phyloP scores from a whole-genome alignment of 73 alveolate species.

The Blepharisma japonicum region DNA sequence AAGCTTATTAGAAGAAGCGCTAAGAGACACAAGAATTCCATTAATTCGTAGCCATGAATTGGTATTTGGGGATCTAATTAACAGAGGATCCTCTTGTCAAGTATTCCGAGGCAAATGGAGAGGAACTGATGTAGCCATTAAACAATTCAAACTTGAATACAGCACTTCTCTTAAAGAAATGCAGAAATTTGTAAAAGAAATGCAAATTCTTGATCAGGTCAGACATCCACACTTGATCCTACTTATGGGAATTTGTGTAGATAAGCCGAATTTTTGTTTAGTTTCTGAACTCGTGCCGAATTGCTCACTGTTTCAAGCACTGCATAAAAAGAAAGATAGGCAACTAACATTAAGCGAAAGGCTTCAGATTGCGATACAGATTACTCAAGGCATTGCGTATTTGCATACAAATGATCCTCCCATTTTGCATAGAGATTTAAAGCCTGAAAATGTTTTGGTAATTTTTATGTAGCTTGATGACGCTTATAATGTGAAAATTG shows the following conservation, averaged over 20 bases:
- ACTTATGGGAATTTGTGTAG: constrained; percentile 24
- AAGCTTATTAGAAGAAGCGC: neutral
- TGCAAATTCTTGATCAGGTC: neutral
- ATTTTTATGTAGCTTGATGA: neutral
- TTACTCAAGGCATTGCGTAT: neutral
- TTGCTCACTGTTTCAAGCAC: constrained; percentile 16
- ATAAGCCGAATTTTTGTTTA: constrained; percentile 2
- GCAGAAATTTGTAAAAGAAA: constrained; percentile 20
- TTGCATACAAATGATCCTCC: constrained; percentile 20
- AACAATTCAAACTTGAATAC: constrained; percentile 15
- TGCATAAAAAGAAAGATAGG: neutral
- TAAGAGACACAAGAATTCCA: neutral
- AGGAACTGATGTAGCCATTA: constrained; percentile 22
- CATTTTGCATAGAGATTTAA: constrained; percentile 6
- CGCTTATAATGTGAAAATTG: neutral
- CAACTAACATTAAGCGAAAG: neutral
- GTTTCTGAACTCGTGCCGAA: constrained; percentile 3
- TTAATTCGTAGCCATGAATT: neutral
- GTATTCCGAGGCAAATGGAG: constrained; percentile 23
- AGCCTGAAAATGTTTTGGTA: constrained; percentile 24
- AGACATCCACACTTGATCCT: constrained; percentile 18
- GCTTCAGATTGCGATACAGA: neutral
- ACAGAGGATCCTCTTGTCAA: constrained; percentile 10
- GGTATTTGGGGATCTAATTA: neutral
- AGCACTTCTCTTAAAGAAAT: constrained; percentile 1